These are phyloP conservation scores for Marsdenia floribunda DNA, from an alignment of 257 asterid genomes.

Conservation along the genomic window DNA sequence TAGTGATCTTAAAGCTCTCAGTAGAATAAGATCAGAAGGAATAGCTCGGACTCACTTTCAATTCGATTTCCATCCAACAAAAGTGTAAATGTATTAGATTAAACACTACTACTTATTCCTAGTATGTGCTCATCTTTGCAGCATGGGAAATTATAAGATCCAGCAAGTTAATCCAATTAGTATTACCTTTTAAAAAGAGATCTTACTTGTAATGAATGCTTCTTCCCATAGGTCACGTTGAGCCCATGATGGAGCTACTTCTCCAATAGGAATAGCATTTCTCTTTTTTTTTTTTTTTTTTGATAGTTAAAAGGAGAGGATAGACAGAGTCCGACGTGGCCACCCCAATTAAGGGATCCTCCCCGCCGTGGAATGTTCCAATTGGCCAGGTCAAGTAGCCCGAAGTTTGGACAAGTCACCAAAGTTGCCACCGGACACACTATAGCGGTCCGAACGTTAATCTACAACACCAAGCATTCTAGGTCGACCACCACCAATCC, in stretches of 20 bases:
- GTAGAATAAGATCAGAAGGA: not conserved
- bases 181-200: not conserved
- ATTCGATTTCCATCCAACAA: not conserved
- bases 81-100: not conserved
- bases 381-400: too few relatives aligned
- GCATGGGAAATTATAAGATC: not conserved
- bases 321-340: too few relatives aligned
- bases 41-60: not conserved
- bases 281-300: too few relatives aligned
- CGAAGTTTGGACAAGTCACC: too few relatives aligned
- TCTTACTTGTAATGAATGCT: conserved; percentile 84
- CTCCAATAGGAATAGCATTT: conserved; percentile 59
- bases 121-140: not conserved
- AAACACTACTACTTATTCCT: not conserved
- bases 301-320: too few relatives aligned
- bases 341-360: too few relatives aligned
- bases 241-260: conserved; percentile 91
- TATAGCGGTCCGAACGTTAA: too few relatives aligned
- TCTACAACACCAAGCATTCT: too few relatives aligned
- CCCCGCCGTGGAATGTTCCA: too few relatives aligned
- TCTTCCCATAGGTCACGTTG: conserved; percentile 64
- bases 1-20: not conserved
- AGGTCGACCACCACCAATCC: too few relatives aligned
- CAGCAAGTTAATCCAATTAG: not conserved
- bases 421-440: too few relatives aligned